Conservation (phyloP, 148 eudicot species). For the Amaranthus hypochondriacus region DNA sequence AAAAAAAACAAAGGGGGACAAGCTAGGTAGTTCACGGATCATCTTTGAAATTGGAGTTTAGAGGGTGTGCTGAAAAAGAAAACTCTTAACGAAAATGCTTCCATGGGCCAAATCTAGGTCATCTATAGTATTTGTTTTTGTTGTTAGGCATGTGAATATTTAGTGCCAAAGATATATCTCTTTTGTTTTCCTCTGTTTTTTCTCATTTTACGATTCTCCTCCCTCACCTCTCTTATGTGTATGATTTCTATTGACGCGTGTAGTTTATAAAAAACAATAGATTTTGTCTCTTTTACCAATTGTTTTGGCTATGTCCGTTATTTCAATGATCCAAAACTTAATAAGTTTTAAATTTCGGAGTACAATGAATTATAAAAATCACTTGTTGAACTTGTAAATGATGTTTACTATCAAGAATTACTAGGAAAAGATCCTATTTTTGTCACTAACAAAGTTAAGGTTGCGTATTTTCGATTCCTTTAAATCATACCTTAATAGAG, state of each 20-base stretch:
- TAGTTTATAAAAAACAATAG: neutral
- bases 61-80: constrained; percentile 5
- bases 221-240: constrained; percentile 1
- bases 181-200: constrained; percentile 4
- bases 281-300: neutral
- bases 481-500: too few relatives aligned
- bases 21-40: constrained; percentile 24
- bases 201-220: neutral
- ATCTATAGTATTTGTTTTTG: constrained; percentile 1
- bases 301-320: neutral
- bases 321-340: too few relatives aligned
- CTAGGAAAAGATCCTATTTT: too few relatives aligned
- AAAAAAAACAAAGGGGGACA: neutral
- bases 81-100: constrained; percentile 16
- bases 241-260: constrained; percentile 27
- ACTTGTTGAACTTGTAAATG: too few relatives aligned
- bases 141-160: constrained; percentile 18
- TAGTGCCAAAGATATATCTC: neutral
- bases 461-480: too few relatives aligned
- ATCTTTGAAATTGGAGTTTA: constrained; percentile 18
- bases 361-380: too few relatives aligned
- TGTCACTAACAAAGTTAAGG: too few relatives aligned
- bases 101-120: constrained; percentile 11
- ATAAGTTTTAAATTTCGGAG: too few relatives aligned
- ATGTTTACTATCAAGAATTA: too few relatives aligned